These are phyloP conservation scores for Xerocomus minutiporus DNA, from an alignment of 1,284 basidiomycete genomes.

Conservation along the genomic window DNA sequence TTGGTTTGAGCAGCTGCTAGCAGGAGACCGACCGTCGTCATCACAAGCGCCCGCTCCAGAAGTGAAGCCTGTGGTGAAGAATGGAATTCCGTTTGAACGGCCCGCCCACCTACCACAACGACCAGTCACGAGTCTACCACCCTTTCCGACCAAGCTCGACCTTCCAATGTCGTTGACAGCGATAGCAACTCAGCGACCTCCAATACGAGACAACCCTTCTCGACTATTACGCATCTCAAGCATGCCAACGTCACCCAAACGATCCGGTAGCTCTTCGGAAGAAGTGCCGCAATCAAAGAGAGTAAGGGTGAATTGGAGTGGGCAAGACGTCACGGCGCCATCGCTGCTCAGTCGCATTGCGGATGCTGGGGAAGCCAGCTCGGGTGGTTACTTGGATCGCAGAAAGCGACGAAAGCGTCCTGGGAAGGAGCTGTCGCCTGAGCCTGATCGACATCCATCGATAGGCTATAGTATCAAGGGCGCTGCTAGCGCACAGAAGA, in stretches of 20 bases:
- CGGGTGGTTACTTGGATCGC: slow-evolving; percentile 12
- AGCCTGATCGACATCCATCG: slow-evolving; percentile 33
- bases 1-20: slow-evolving; percentile 51
- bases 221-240: slow-evolving; percentile 6
- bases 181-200: slow-evolving; percentile 8
- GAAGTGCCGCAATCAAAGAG: slow-evolving; percentile 21
- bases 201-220: slow-evolving; percentile 12
- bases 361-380: slow-evolving; percentile 22
- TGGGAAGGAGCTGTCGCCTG: slow-evolving; percentile 20
- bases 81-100: slow-evolving; percentile 17
- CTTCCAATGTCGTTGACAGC: slow-evolving; percentile 11
- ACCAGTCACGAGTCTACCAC: slow-evolving; percentile 14
- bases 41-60: slow-evolving; percentile 18
- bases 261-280: slow-evolving; percentile 20
- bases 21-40: slow-evolving; percentile 24
- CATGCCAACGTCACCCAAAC: slow-evolving; percentile 20
- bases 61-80: slow-evolving; percentile 12
- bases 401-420: slow-evolving; percentile 22
- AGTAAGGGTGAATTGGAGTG: slow-evolving; percentile 17
- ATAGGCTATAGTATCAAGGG: slow-evolving; percentile 53
- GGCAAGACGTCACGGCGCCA: slow-evolving; percentile 19
- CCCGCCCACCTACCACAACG: slow-evolving; percentile 30
- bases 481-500: slow-evolving; percentile 39
- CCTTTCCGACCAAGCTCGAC: slow-evolving; percentile 15
- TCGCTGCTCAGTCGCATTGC: slow-evolving; percentile 33